Evolutionary conservation across 2,329 filamentous ascomycete genomes (phyloP), one percentile per base, ranked within the genome.

Genomic region (Trichoderma aggressivum): DNA sequence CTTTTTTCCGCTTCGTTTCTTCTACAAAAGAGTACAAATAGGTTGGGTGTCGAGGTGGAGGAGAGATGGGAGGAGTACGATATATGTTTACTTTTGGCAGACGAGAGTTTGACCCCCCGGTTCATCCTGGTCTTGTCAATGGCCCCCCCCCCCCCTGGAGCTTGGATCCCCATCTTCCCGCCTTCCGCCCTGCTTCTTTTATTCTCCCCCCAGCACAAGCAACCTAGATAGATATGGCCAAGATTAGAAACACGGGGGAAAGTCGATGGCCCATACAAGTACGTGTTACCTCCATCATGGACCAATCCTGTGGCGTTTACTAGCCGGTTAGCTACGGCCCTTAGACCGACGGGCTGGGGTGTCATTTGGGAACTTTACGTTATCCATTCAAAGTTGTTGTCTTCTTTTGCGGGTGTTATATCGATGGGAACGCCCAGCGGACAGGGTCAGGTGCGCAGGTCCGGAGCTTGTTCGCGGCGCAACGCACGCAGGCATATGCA

Each of bases 261-360:
- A 39, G 50, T 53, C 53, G 53, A 67, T 67, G 36, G 24, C 11
- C 18, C 53, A 24, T 58, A 39, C 53, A 21, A 39, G 16, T 39
- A 39, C 36, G 36, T 26, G 26, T 28, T 65, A 55, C 61, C 26
- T 64, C 50, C 39, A 26, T 24, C 12, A 30, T 24, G 24, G 16
- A 7, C 66, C 66, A 70, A 62, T 62, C 66, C 56, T 30, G 56
- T 64, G 55, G 30, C 68, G 68, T 58, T 34, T n/a, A 43, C 60
- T 71, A 65, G 55, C 47, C 70, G 70, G 70, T 36, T 72, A 72
- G 65, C 47, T 63, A 32, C 70, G 70, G 70, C 70, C 34, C 70
- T 39, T 36, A 26, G 4, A 50, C 50, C 36, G 50, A 34, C 21
- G 34, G 47, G 18, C 58, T 53, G 8, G 61, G 26, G 50, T 30